These are phyloP conservation scores for Lactifluus volemus DNA, from an alignment of 768 basidiomycete genomes.

Conservation along the genomic window DNA sequence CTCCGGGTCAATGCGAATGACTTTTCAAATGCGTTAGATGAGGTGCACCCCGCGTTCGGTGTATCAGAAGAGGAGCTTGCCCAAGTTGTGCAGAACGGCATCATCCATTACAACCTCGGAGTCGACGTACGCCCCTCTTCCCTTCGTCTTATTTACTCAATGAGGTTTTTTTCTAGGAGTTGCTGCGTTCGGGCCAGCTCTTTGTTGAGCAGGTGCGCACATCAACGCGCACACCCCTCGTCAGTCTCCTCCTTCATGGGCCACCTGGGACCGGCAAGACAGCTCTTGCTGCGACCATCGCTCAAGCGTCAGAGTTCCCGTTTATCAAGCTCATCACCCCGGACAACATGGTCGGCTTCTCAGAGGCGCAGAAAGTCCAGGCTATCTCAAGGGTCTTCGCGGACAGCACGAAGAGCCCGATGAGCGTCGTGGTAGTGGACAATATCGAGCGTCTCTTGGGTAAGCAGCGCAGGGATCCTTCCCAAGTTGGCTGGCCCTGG, in stretches of 20 bases:
- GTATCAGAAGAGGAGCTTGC: conserved; percentile 94
- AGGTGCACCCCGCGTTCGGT: conserved; percentile 95
- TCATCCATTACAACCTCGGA: conserved; percentile 72
- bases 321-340: conserved; percentile 98
- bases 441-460: conserved; percentile 89
- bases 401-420: conserved; percentile 95
- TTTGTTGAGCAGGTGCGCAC: conserved; percentile 92
- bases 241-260: conserved; percentile 84
- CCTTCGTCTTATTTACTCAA: not conserved
- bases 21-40: conserved; percentile 85
- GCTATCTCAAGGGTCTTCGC: conserved; percentile 88
- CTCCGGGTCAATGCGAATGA: conserved; percentile 79
- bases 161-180: conserved; percentile 43
- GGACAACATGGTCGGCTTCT: conserved; percentile 93
- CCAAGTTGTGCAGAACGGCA: conserved; percentile 91
- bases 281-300: conserved; percentile 88
- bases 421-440: conserved; percentile 94
- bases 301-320: conserved; percentile 86
- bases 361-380: conserved; percentile 85
- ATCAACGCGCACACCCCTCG: conserved; percentile 84
- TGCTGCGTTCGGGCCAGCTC: conserved; percentile 76
- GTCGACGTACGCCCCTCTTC: conserved; percentile 56
- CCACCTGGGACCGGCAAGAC: conserved; percentile 91
- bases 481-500: not conserved
- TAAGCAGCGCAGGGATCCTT: conserved; percentile 29